A percentile compares a stretch with the other conserved stretches of the same genome.
These are phyloP conservation scores for Urtica urens DNA, from an alignment of 306 rosid genomes.

Conservation along the genomic window DNA sequence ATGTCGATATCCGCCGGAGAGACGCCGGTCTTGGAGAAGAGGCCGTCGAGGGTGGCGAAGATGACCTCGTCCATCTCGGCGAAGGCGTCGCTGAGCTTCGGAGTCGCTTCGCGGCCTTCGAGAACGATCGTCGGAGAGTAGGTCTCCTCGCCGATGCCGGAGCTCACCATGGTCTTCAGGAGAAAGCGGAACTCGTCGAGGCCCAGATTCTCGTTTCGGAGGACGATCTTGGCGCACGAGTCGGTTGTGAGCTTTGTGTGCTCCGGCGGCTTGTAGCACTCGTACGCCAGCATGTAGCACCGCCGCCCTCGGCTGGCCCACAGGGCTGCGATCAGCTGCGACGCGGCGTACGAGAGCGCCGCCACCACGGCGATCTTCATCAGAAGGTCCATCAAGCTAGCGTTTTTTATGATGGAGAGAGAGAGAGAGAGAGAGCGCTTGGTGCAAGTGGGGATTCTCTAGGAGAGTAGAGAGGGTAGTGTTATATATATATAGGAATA, in stretches of 20 bases:
- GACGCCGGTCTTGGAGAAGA: constrained; percentile 33
- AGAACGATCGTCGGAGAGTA: constrained; percentile 55
- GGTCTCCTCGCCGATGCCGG: constrained; percentile 72
- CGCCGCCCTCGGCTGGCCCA: constrained; percentile 18
- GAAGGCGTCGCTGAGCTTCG: constrained; percentile 29
- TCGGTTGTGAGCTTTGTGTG: constrained; percentile 39
- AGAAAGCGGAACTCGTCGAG: constrained; percentile 54
- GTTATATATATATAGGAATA: no score
- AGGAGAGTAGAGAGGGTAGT: no score
- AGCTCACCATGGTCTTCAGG: constrained; percentile 52
- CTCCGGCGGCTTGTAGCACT: constrained; percentile 53
- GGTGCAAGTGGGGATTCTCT: no score
- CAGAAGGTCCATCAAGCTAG: constrained; percentile 15
- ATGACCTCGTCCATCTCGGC: constrained; percentile 59
- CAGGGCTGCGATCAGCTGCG: not conserved
- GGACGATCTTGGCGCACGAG: constrained; percentile 29
- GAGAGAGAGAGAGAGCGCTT: not conserved
- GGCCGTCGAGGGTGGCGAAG: constrained; percentile 55
- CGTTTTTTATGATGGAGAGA: not conserved
- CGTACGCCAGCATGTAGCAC: constrained; percentile 69
- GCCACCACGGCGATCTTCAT: constrained; percentile 15
- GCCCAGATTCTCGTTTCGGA: constrained; percentile 48
- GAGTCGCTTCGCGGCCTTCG: constrained; percentile 34
- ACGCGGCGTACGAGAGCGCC: not conserved
- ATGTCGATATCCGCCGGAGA: constrained; percentile 54